Evolutionary conservation across 768 basidiomycete genomes (phyloP), one percentile per base, ranked within the genome.

Genomic region (Grammothele lineata): DNA sequence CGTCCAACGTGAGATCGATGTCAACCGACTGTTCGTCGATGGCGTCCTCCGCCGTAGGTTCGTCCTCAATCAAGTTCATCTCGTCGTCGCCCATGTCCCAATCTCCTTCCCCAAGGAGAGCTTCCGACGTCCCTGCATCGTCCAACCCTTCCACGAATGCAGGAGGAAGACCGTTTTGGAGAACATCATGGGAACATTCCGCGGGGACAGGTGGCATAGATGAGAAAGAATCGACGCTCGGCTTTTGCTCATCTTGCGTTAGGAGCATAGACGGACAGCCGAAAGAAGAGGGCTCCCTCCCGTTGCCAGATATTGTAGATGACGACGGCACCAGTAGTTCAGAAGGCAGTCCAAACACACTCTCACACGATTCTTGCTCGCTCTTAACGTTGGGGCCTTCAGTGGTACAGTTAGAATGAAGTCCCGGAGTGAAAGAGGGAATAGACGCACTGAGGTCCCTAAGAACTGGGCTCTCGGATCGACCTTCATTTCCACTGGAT

Each of bases 51-150:
- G 19, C 37, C 51, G 57, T 41, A 25, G 34, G 43, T 25, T 59
- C 57, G 36, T 64, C 59, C n/a, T 66, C 65, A 45, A 67, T 58
- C 17, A 63, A 55, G 47, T 62, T 64, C 6, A 74, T 62, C 62
- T 85, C 90, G 53, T 92, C 90, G 55, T 91, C 88, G 10, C 79
- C 86, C 57, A 70, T 80, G 35, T 70, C 78, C 87, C 88, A 90
- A 6, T 81, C 80, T 25, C 75, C 75, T 15, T 69, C 70, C 21
- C 54, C 60, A 32, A 44, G n/a, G n/a, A n/a, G 38, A 9, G 23
- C 23, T 18, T 44, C 46, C 3, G 10, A 9, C 24, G 12, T 15
- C 11, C 12, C 11, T 7, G 8, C n/a, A n/a, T n/a, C n/a, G n/a
- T n/a, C n/a, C n/a, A n/a, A n/a, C n/a, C n/a, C n/a, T n/a, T n/a